Base-by-base conservation (phyloP, 1,139 yeast species). In the Suhomyces kunorum region DNA sequence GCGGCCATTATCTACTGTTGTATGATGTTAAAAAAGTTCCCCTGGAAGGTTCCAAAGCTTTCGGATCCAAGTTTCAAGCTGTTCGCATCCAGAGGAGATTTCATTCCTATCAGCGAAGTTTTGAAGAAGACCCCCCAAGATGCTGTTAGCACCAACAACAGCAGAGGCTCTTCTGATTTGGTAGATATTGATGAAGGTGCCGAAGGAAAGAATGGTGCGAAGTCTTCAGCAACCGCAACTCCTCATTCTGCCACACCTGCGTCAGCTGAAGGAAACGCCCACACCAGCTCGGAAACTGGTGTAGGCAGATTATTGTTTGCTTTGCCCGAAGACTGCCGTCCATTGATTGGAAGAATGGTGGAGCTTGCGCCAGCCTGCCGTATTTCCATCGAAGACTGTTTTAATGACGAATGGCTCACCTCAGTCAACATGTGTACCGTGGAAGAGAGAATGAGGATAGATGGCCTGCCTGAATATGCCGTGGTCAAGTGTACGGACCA, bases 41-140 rank as follows among this genome's bases (percentile, higher is more conserved):
- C 98, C 8, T 89, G 98, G 98, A 89, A 88, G 61, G 89, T 90
- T 8, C 97, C 98, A n/a, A 85, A 88, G 56, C 66, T 83, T 44
- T 71, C 83, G 28, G 98, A 90, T 62, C 81, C 84, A 51, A 85
- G 95, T 47, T 90, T 88, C 64, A 86, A 86, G 59, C 58, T 78
- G 38, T 78, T 76, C 56, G 80, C 80, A 27, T 66, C 71, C 47
- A 62, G 78, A 39, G 80, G 74, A 34, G 81, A 76, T 42, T 61
- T 61, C 43, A 42, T 57, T 8, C 69, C 76, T 2, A 55, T 71
- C 24, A 63, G 66, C 37, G 78, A 72, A 44, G 56, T 64, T 45
- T 64, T 72, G 49, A 64, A 68, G 47, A 61, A 60, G 35, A 67
- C 72, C 0, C 77, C 77, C 5, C 62, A 59, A 18, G 64, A 58